These are phyloP conservation scores for Ogataea populi-albae DNA, from an alignment of 805 yeast species.

Conservation along the genomic window DNA sequence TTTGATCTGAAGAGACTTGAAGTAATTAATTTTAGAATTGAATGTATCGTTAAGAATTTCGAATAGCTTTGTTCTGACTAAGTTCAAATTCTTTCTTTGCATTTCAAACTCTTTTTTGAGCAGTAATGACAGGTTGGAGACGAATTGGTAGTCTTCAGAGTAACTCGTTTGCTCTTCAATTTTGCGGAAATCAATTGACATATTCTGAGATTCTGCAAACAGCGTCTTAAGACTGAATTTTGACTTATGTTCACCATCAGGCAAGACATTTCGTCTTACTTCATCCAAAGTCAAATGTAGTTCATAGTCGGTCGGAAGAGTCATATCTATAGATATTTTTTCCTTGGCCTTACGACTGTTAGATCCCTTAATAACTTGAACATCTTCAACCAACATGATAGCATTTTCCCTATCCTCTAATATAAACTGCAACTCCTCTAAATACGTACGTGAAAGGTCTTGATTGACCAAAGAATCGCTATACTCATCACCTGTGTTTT, in stretches of 20 bases:
- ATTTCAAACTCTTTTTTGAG: conserved; percentile 37
- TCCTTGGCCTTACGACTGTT: conserved; percentile 9
- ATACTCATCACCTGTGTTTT: conserved; percentile 70
- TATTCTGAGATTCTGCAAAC: conserved; percentile 25
- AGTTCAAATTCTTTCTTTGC: conserved; percentile 41
- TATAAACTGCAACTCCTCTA: conserved; percentile 51
- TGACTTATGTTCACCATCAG: conserved; percentile 32
- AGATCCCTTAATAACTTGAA: conserved; percentile 8
- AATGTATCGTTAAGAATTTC: conserved; percentile 60
- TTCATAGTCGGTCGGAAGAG: conserved; percentile 27
- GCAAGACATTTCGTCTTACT: conserved; percentile 30
- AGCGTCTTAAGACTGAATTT: conserved; percentile 27
- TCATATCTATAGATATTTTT: conserved; percentile 12
- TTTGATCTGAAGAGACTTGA: conserved; percentile 76
- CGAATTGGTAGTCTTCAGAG: conserved; percentile 19
- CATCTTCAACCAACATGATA: conserved; percentile 30
- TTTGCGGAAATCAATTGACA: conserved; percentile 24
- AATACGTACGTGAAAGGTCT: conserved; percentile 59
- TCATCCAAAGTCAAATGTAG: conserved; percentile 31
- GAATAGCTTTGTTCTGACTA: conserved; percentile 46
- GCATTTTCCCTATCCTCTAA: conserved; percentile 43
- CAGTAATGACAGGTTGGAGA: conserved; percentile 2
- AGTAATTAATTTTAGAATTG: conserved; percentile 80
- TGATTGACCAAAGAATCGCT: conserved; percentile 71
- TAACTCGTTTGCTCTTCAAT: conserved; percentile 20